These are phyloP conservation scores for Boechera divaricarpa DNA, from an alignment of 345 rosid species.

Conservation along the genomic window DNA sequence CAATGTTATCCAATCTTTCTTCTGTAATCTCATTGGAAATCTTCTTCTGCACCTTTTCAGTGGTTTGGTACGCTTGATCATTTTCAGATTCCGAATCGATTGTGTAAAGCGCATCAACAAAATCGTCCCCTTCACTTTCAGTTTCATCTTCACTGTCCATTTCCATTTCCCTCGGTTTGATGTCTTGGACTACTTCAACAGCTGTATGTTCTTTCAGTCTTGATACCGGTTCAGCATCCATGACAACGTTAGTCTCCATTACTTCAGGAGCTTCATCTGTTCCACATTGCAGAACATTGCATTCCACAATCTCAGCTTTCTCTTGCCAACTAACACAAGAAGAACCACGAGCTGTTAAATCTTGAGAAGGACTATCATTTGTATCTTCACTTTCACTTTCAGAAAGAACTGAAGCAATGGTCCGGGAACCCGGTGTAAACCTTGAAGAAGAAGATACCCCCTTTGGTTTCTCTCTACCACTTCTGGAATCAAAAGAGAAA, in stretches of 20 bases:
- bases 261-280: slow-evolving; percentile 42
- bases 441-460: slow-evolving; percentile 50
- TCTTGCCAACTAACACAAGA: slow-evolving; percentile 72
- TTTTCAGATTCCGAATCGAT: slow-evolving; percentile 76
- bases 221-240: slow-evolving; percentile 39
- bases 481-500: slow-evolving; percentile 65
- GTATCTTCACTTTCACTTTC: slow-evolving; percentile 48
- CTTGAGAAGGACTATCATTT: slow-evolving; percentile 53
- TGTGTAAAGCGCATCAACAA: slow-evolving; percentile 88
- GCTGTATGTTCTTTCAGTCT: slow-evolving; percentile 47
- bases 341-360: slow-evolving; percentile 49
- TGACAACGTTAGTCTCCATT: slow-evolving; percentile 10
- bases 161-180: slow-evolving; percentile 23
- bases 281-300: slow-evolving; percentile 38
- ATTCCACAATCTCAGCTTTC: slow-evolving; percentile 71
- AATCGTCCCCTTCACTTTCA: slow-evolving; percentile 82
- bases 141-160: slow-evolving; percentile 51
- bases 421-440: slow-evolving; percentile 44
- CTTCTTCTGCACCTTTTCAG: slow-evolving; percentile 24
- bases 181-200: slow-evolving; percentile 66
- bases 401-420: slow-evolving; percentile 55
- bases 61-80: slow-evolving; percentile 42
- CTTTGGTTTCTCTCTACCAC: slow-evolving; percentile 58
- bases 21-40: slow-evolving; percentile 26
- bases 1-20: slow-evolving; percentile 12